These are phyloP conservation scores for Ophiocordyceps camponoti-saundersi DNA, from an alignment of 2,329 filamentous ascomycete species.

Conservation along the genomic window DNA sequence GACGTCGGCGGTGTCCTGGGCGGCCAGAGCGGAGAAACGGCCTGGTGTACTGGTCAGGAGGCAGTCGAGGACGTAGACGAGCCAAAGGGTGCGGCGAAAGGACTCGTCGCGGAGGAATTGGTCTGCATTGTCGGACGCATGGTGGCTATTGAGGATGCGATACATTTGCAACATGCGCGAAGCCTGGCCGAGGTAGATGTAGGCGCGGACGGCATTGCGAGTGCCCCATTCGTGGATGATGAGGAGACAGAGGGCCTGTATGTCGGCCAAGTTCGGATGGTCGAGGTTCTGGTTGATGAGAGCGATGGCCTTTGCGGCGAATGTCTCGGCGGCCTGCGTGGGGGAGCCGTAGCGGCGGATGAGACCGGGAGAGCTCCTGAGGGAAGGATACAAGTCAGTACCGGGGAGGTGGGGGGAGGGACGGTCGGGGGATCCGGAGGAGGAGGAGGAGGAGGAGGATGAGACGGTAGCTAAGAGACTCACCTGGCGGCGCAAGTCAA, in stretches of 20 bases:
- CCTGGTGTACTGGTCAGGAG: constrained; percentile 45
- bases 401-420: too few species aligned
- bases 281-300: constrained; percentile 41
- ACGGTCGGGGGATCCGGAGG: too few species aligned
- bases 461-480: constrained; percentile 10
- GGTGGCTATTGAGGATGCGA: constrained; percentile 38
- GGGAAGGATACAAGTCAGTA: constrained; percentile 1
- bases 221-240: constrained; percentile 48
- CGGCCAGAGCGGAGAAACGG: constrained; percentile 37
- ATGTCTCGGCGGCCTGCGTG: constrained; percentile 39
- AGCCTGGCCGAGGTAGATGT: constrained; percentile 45
- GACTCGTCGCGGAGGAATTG: constrained; percentile 45
- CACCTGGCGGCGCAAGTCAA: constrained; percentile 41
- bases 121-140: constrained; percentile 31
- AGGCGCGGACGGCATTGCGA: constrained; percentile 42
- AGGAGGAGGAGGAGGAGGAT: constrained; percentile 4
- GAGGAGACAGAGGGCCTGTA: constrained; percentile 42
- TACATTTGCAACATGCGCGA: constrained; percentile 50
- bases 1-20: constrained; percentile 36
- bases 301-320: constrained; percentile 38
- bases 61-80: constrained; percentile 46
- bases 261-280: constrained; percentile 41
- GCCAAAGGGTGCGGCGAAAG: constrained; percentile 42
- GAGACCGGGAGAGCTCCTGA: constrained; percentile 35
- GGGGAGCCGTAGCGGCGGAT: constrained; percentile 42